Conservation (phyloP, 164 flowering plant species). For the Stephania cephalantha region DNA sequence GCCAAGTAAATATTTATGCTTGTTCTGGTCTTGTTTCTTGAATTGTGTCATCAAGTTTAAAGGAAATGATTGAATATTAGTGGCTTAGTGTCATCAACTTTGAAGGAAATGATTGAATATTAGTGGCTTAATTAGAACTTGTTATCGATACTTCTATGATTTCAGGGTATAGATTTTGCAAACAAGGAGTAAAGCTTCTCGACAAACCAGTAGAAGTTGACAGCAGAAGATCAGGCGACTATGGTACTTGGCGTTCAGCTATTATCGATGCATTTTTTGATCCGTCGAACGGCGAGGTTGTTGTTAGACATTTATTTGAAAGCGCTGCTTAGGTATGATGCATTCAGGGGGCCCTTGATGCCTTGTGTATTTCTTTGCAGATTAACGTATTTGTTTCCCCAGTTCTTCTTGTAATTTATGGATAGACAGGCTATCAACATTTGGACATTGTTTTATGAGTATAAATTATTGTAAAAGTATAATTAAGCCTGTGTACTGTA, state of each 20-base stretch:
- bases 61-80: too few species aligned
- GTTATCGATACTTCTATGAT: neutral
- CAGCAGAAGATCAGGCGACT: slow-evolving; percentile 13
- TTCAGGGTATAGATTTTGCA: slow-evolving; percentile 70
- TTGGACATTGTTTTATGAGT: neutral
- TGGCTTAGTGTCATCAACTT: too few species aligned
- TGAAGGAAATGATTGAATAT: too few species aligned
- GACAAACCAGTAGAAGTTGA: slow-evolving; percentile 43
- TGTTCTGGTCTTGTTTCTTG: neutral
- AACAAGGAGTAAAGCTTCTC: slow-evolving; percentile 91
- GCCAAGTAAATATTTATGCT: slow-evolving; percentile 45
- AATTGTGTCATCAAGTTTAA: too few species aligned
- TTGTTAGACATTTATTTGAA: slow-evolving; percentile 30
- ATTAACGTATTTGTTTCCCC: neutral
- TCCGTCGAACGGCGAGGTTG: slow-evolving; percentile 56
- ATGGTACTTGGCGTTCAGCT: slow-evolving; percentile 19
- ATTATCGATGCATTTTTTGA: slow-evolving; percentile 55
- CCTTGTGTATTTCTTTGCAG: neutral
- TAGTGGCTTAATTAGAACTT: neutral
- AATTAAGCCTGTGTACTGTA: too few species aligned
- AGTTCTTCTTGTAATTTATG: neutral
- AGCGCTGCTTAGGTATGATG: neutral
- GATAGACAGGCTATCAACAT: neutral
- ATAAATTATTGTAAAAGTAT: neutral
- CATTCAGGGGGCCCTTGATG: neutral